These are phyloP conservation scores for Pseudoperonospora humuli DNA, from an alignment of 352 stramenopile species.

Conservation along the genomic window DNA sequence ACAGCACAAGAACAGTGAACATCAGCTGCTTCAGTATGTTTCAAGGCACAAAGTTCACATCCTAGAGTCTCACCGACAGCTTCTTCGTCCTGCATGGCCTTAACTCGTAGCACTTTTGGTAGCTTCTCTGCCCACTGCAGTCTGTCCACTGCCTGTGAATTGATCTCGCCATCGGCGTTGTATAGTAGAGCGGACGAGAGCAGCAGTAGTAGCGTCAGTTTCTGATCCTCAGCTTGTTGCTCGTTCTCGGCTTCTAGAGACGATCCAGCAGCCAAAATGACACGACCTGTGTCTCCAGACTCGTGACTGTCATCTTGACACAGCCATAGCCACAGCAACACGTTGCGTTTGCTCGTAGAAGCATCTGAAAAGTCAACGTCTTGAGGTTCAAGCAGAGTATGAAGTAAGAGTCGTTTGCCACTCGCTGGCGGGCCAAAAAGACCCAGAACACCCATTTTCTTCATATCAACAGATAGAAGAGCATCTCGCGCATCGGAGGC, in stretches of 20 bases:
- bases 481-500: conserved; percentile 14
- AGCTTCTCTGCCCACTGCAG: conserved; percentile 45
- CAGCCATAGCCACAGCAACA: conserved; percentile 48
- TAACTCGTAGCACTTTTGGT: conserved; percentile 33
- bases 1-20: conserved; percentile 1
- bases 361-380: conserved; percentile 15
- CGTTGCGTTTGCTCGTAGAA: conserved; percentile 2
- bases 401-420: conserved; percentile 41
- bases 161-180: conserved; percentile 49
- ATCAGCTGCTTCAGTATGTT: conserved; percentile 6
- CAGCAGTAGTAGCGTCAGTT: conserved; percentile 39
- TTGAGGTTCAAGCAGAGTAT: conserved; percentile 30
- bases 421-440: conserved; percentile 31
- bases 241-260: conserved; percentile 4
- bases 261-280: conserved; percentile 22
- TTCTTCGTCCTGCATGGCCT: conserved; percentile 50
- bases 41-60: not conserved
- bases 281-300: conserved; percentile 1
- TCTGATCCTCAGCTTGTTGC: conserved; percentile 12
- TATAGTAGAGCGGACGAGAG: conserved; percentile 54
- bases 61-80: conserved; percentile 27
- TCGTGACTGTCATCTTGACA: not conserved
- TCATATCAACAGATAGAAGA: conserved; percentile 15
- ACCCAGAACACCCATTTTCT: conserved; percentile 34
- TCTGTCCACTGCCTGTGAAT: conserved; percentile 29